Base-by-base conservation (phyloP, 768 basidiomycete genomes). In the Daedaleopsis nitida region DNA sequence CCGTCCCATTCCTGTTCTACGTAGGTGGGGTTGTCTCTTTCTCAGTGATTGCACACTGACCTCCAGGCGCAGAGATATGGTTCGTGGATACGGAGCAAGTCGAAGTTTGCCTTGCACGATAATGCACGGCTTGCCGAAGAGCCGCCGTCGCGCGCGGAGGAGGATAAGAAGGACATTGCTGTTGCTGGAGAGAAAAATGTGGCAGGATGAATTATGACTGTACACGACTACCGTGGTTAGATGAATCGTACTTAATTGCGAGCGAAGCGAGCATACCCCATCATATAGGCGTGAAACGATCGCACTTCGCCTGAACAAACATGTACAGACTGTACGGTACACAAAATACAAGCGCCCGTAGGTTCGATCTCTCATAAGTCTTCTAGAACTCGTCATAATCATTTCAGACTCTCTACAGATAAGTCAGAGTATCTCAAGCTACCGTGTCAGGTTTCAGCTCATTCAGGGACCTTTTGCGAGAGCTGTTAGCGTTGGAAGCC, bases 1-100 rank as follows among this genome's bases (percentile, higher is more conserved):
- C 84, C 3, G 77, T 87, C 48, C 86, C 85, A 3, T 72, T 82
- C 34, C 66, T 86, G 17, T 84, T 87, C 66, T 85, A 76, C 69
- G 84, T 83, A 66, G 65, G 84, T 77, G 5, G 17, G 0, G n/a
- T 49, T 38, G 6, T 34, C 14, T 47, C 11, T 10, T 14, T 27
- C 24, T 5, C 9, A 14, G 34, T 24, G 7, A 14, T 8, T 35
- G 21, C 37, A 19, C 5, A 24, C 38, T 39, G 23, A 50, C 39
- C 8, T 14, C 47, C 35, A 0, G 17, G 39, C 13, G 23, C 19
- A 67, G 66, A 56, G 47, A 23, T 67, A 65, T 19, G 66, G 66
- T 5, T 53, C 64, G 1, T 63, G 55, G 52, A 55, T 67, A 11
- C 66, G 66, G 21, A 49, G 62, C 54, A 64, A 56, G 58, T 64